Evolutionary conservation across 768 basidiomycete species (phyloP).

Genomic region (Coprinellus micaceus): DNA sequence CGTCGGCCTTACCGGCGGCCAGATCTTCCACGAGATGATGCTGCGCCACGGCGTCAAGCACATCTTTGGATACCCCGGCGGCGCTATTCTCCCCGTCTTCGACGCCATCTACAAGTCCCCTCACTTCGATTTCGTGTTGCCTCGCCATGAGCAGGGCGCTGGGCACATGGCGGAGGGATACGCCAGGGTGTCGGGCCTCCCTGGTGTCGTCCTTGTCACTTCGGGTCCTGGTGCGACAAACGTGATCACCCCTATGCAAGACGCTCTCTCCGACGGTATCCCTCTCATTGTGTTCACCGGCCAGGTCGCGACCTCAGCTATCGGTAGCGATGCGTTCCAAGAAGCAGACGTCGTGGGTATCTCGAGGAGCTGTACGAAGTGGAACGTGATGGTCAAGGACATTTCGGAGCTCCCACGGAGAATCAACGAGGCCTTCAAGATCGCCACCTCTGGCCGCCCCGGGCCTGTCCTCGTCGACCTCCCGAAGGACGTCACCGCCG

Average conservation of each 20-base stretch:
- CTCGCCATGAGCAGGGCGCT: slow-evolving; percentile 96
- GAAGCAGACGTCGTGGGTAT: slow-evolving; percentile 97
- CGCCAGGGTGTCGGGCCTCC: slow-evolving; percentile 94
- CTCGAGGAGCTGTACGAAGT: slow-evolving; percentile 95
- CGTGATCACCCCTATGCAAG: slow-evolving; percentile 97
- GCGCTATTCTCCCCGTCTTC: slow-evolving; percentile 98
- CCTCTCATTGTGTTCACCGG: slow-evolving; percentile 95
- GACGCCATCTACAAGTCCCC: slow-evolving; percentile 97
- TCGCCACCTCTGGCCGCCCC: slow-evolving; percentile 93
- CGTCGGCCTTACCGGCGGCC: slow-evolving; percentile 89
- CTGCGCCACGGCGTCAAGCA: slow-evolving; percentile 93
- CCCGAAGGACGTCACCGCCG: slow-evolving; percentile 98
- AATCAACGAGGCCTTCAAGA: slow-evolving; percentile 99
- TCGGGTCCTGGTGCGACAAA: slow-evolving; percentile 98
- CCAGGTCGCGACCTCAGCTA: slow-evolving; percentile 98
- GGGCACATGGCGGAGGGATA: slow-evolving; percentile 99
- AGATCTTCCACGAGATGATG: slow-evolving; percentile 99
- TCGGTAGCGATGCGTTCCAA: slow-evolving; percentile 99
- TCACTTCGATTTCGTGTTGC: slow-evolving; percentile 93
- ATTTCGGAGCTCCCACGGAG: slow-evolving; percentile 90
- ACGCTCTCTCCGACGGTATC: slow-evolving; percentile 90
- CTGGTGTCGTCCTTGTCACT: slow-evolving; percentile 96
- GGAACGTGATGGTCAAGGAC: slow-evolving; percentile 99
- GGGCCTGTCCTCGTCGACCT: slow-evolving; percentile 98
- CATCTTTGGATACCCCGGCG: slow-evolving; percentile 96